Percentiles rank a stretch among this genome's conserved stretches.
These are phyloP conservation scores for Paragyromitra xinjiangensis DNA, from an alignment of 495 filamentous ascomycete genomes.

Conservation along the genomic window DNA sequence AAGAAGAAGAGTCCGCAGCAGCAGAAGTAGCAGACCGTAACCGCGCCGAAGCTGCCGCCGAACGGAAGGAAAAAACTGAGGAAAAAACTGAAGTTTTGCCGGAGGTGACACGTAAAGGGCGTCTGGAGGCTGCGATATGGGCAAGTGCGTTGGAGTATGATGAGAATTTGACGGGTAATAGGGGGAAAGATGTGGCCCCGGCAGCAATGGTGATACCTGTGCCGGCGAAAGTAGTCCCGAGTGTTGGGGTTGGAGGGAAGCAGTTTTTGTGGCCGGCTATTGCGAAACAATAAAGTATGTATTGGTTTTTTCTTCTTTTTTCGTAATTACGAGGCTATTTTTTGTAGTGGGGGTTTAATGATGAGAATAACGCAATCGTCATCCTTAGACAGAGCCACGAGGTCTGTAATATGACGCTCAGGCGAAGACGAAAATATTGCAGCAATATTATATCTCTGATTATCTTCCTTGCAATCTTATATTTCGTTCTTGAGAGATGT, in stretches of 20 bases:
- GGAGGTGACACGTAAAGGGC: slow-evolving; percentile 36
- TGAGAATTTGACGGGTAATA: slow-evolving; percentile 46
- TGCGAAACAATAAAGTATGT: slow-evolving; percentile 28
- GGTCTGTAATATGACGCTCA: slow-evolving; percentile 45
- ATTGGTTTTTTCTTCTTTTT: slow-evolving; percentile 8
- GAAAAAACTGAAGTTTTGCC: slow-evolving; percentile 11
- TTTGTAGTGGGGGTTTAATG: slow-evolving; percentile 13
- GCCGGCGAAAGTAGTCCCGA: slow-evolving; percentile 20
- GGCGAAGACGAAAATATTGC: slow-evolving; percentile 48
- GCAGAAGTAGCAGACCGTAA: background rate
- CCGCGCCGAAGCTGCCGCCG: slow-evolving; percentile 22
- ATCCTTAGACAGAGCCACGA: slow-evolving; percentile 53
- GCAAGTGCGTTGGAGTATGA: slow-evolving; percentile 48
- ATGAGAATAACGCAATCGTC: slow-evolving; percentile 52
- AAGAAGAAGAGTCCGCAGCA: slow-evolving; percentile 7
- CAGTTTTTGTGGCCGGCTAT: slow-evolving; percentile 57
- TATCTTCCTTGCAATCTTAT: background rate
- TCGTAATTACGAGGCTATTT: background rate
- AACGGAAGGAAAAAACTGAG: background rate
- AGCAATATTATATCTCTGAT: slow-evolving; percentile 42
- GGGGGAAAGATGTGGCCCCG: slow-evolving; percentile 37
- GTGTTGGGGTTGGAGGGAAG: slow-evolving; percentile 37
- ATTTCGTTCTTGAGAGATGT: background rate
- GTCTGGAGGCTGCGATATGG: slow-evolving; percentile 56
- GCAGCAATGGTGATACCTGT: slow-evolving; percentile 29